These are phyloP conservation scores for Blastocladiella emersonii DNA, from an alignment of 371 early-diverging fungal genomes.

Conservation along the genomic window DNA sequence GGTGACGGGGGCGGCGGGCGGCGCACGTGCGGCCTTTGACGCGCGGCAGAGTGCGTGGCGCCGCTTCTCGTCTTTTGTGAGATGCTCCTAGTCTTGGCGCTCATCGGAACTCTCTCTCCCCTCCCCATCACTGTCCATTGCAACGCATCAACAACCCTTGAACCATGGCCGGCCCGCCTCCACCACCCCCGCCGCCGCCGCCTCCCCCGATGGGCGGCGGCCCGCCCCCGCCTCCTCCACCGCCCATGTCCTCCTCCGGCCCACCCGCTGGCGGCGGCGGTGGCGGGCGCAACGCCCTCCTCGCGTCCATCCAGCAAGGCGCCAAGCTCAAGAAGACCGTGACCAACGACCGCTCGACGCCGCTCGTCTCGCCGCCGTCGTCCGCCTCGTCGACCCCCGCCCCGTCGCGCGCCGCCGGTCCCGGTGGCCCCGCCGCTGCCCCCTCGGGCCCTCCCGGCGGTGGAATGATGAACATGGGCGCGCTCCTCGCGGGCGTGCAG, in stretches of 20 bases:
- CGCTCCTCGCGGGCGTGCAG: neutral
- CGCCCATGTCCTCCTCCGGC: neutral
- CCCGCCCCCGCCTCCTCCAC: slow-evolving; percentile 9
- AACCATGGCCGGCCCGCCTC: neutral
- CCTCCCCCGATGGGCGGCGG: neutral
- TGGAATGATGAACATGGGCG: neutral
- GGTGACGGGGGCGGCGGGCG: no score
- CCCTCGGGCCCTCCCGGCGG: neutral
- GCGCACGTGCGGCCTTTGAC: no score
- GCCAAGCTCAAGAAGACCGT: slow-evolving; percentile 28
- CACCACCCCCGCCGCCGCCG: neutral
- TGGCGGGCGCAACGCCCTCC: slow-evolving; percentile 12
- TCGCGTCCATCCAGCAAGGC: slow-evolving; percentile 30
- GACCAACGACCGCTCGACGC: slow-evolving; percentile 29
- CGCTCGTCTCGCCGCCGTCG: slow-evolving; percentile 12
- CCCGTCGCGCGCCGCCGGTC: neutral
- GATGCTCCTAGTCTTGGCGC: no score
- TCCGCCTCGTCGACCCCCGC: neutral
- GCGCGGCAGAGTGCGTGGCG: no score
- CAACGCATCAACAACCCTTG: no score
- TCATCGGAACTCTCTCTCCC: no score
- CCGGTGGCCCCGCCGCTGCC: neutral
- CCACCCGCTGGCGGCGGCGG: slow-evolving; percentile 14
- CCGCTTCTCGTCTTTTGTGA: no score
- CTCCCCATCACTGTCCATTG: no score